Evolutionary conservation across 345 rosid species (phyloP), one percentile per base, ranked within the genome.

Genomic region (Erysimum cheiranthoides): DNA sequence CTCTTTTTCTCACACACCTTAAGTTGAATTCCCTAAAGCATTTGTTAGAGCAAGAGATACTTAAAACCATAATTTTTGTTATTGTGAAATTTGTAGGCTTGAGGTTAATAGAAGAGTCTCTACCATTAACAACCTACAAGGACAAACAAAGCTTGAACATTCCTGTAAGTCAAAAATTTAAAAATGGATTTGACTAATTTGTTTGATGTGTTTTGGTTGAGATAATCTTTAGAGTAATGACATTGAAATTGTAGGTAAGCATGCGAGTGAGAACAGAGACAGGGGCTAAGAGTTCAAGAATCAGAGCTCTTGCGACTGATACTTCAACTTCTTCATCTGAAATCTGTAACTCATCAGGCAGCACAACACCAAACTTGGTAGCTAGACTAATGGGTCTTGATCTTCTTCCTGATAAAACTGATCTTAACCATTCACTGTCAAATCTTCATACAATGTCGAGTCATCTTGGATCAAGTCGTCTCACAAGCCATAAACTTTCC

Each of bases 321-420:
- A 70, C 67, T 43, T 77, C 71, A 2, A 52, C 70, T 12, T 82
- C 79, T 49, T 88, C 83, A 6, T 83, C 92, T 47, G 96, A 86
- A 58, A 84, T 84, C 47, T 79, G 85, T 77, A 70, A 79, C 76
- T 90, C 98, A 13, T 90, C 97, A 27, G 85, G 89, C 11, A 80
- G 85, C 81, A 90, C 85, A 81, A 90, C 97, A 12, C 98, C 98
- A 16, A 91, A 67, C 66, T 77, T 93, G 49, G 94, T 93, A 1
- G 98, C 97, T 18, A 82, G 96, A 72, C 89, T 93, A 10, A 93
- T 93, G 98, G 98, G 98, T 58, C 94, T 93, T 25, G 97, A 93
- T 60, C 85, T 87, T 63, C 93, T 93, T 61, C 96, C 98, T 5
- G 91, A 84, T 42, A 59, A 65, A 27, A 10, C 70, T 34, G 35